Evolutionary conservation across 768 basidiomycete species (phyloP).

Genomic region (Paxillus rubicundulus): DNA sequence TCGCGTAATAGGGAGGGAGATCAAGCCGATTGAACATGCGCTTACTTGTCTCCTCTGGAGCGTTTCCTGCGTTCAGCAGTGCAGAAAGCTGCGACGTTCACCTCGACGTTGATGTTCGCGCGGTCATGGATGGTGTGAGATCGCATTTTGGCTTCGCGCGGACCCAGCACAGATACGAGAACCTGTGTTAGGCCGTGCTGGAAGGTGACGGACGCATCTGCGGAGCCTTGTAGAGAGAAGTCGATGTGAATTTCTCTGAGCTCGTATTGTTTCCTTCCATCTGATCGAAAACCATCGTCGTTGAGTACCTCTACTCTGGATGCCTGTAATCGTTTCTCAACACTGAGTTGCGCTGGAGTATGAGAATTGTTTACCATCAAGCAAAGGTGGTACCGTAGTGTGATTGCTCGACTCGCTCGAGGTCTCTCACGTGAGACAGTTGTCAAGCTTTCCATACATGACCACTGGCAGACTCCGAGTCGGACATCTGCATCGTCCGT

Average conservation of each 20-base stretch:
- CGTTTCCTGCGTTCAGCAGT: constrained; percentile 76
- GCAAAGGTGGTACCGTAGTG: not conserved
- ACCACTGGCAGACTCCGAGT: no score
- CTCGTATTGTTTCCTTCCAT: constrained; percentile 91
- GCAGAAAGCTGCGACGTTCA: constrained; percentile 84
- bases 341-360: not conserved
- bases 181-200: constrained; percentile 91
- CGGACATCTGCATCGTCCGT: constrained; percentile 50
- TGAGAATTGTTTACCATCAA: not conserved
- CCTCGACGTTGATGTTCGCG: constrained; percentile 86
- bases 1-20: not conserved
- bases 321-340: constrained; percentile 31
- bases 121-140: constrained; percentile 83
- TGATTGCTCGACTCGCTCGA: no score
- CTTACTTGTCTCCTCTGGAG: constrained; percentile 84
- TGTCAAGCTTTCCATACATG: no score
- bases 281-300: constrained; percentile 85
- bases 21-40: constrained; percentile 9
- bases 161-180: constrained; percentile 85
- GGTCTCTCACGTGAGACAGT: no score
- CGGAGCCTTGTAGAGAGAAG: constrained; percentile 67
- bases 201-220: constrained; percentile 84
- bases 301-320: constrained; percentile 74
- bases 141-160: constrained; percentile 81
- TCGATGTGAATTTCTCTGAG: constrained; percentile 79